Evolutionary conservation across 305 asterid species (phyloP), one percentile per base, ranked within the genome.

Genomic region (Fraxinus nigra): DNA sequence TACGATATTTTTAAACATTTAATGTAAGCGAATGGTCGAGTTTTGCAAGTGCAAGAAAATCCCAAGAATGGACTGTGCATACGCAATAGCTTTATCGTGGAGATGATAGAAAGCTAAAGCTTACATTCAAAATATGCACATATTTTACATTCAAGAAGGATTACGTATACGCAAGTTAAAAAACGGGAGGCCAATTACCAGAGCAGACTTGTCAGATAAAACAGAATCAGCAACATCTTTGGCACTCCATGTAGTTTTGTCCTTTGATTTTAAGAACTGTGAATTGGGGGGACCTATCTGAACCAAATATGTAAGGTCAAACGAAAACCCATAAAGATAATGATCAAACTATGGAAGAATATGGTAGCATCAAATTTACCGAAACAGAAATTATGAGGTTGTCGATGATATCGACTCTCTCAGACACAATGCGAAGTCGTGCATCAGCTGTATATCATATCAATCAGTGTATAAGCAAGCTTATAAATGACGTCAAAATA

Each of bases 231-330:
- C 98, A 76, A 95, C 95, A 76, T 91, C 96, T 89, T 92, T 94
- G 11, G 99, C 97, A 56, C 81, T 87, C 99, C 99, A 95, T 22
- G 88, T 87, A 84, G 89, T 88, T 85, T 89, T 95, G 84, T 93
- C 98, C 86, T 88, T 80, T 14, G 99, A 86, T 91, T 91, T 94
- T 89, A 94, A 84, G 88, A 93, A 91, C 76, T 90, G 83, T 8
- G 89, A 54, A 88, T 95, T 95, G 69, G 97, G 98, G 74, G 98
- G 99, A 80, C 98, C 97, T 89, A 95, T 90, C 98, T 95, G 97
- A 82, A 92, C 72, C 82, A 86, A 43, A 72, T 56, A 83, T 34
- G 61, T 38, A 24, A 73, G 83, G 61, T 87, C 81, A 72, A 79
- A 86, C 80, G 33, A 51, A 73, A 75, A 82, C 26, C 7, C 14